phyloP scores from a whole-genome alignment of 2,329 filamentous ascomycete genomes.

The Sporothrix luriei region DNA sequence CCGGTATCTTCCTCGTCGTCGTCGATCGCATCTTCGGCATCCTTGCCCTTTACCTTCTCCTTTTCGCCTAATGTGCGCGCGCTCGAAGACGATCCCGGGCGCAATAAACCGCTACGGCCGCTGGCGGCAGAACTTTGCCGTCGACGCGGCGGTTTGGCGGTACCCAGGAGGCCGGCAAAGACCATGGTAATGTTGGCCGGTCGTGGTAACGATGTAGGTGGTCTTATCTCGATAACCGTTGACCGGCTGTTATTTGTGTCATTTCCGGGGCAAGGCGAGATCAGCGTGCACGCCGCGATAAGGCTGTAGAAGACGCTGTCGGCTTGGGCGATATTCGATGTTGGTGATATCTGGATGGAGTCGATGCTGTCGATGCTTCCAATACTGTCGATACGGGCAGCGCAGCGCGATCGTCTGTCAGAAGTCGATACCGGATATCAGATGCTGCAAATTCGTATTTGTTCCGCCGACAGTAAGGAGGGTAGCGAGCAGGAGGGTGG shows the following conservation, averaged over 20 bases:
- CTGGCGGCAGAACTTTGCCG: slow-evolving; percentile 43
- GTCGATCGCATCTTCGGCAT: background rate
- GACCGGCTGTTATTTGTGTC: slow-evolving; percentile 27
- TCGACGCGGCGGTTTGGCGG: slow-evolving; percentile 20
- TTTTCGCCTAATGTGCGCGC: slow-evolving; percentile 12
- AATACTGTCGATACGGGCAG: background rate
- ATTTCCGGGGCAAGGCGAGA: slow-evolving; percentile 25
- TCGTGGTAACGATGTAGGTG: background rate
- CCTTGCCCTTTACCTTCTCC: slow-evolving; percentile 3
- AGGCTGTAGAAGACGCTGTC: background rate
- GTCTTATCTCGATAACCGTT: slow-evolving; percentile 26
- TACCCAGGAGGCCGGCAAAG: slow-evolving; percentile 27
- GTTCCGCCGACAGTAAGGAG: background rate
- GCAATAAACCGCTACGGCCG: slow-evolving; percentile 34
- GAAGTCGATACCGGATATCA: slow-evolving; percentile 5
- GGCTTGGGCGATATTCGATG: background rate
- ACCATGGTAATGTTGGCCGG: slow-evolving; percentile 21
- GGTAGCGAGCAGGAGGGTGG: slow-evolving; percentile 7
- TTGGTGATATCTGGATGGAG: background rate
- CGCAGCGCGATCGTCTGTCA: background rate
- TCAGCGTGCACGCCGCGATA: slow-evolving; percentile 10
- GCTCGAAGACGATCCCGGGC: slow-evolving; percentile 33
- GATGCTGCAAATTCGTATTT: slow-evolving; percentile 15
- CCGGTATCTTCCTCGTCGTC: background rate
- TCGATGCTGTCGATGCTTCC: background rate